These are phyloP conservation scores for Dianthus caryophyllus DNA, from an alignment of 148 eudicot genomes.

Conservation along the genomic window DNA sequence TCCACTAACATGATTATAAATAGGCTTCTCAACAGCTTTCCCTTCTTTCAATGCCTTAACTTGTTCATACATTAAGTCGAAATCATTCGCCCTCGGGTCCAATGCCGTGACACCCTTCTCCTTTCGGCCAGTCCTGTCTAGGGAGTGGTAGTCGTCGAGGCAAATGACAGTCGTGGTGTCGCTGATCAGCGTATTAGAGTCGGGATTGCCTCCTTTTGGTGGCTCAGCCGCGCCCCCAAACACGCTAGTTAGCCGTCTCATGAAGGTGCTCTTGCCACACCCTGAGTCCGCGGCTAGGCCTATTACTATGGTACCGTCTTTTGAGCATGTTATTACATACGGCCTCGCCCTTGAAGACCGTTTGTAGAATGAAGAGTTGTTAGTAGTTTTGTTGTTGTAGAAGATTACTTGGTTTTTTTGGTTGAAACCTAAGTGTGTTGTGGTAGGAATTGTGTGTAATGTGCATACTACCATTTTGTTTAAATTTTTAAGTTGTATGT, in stretches of 20 bases:
- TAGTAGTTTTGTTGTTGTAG: slow-evolving; percentile 34
- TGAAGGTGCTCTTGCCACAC: slow-evolving; percentile 95
- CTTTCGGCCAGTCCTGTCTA: slow-evolving; percentile 83
- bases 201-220: slow-evolving; percentile 91
- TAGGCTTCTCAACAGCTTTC: slow-evolving; percentile 71
- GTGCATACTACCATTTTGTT: slow-evolving; percentile 70
- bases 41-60: slow-evolving; percentile 86
- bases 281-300: slow-evolving; percentile 97
- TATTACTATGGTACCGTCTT: slow-evolving; percentile 63
- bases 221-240: slow-evolving; percentile 97
- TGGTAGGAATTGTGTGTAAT: slow-evolving; percentile 56
- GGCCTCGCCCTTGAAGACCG: slow-evolving; percentile 16
- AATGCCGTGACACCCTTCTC: slow-evolving; percentile 95
- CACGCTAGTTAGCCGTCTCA: slow-evolving; percentile 90
- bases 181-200: slow-evolving; percentile 83
- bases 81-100: slow-evolving; percentile 81
- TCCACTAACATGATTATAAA: slow-evolving; percentile 90
- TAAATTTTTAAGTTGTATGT: not conserved
- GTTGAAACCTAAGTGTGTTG: slow-evolving; percentile 65
- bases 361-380: slow-evolving; percentile 18
- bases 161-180: slow-evolving; percentile 94
- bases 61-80: slow-evolving; percentile 97
- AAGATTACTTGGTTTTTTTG: slow-evolving; percentile 43
- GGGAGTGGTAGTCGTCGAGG: slow-evolving; percentile 86
- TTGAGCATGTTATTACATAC: slow-evolving; percentile 49